Evolutionary conservation across 2,329 filamentous ascomycete genomes (phyloP).

Genomic region (Sclerotinia spermophila): DNA sequence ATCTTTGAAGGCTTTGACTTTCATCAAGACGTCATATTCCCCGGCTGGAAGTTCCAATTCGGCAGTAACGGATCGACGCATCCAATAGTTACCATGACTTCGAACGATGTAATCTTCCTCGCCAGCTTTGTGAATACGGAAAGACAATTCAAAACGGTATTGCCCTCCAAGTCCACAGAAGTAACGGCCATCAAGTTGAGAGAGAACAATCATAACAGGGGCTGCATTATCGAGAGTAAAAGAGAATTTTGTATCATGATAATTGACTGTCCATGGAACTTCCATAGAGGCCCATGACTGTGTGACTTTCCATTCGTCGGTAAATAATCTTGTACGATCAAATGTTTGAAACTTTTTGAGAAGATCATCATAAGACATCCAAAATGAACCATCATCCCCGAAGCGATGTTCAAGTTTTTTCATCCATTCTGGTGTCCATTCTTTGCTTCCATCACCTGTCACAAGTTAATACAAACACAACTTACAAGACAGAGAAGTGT

Average conservation of each 20-base stretch:
- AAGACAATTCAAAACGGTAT: slow-evolving; percentile 48
- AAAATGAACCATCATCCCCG: slow-evolving; percentile 60
- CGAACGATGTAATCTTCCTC: slow-evolving; percentile 58
- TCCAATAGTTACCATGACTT: slow-evolving; percentile 44
- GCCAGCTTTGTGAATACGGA: slow-evolving; percentile 48
- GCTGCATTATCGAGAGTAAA: slow-evolving; percentile 53
- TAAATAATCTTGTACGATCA: slow-evolving; percentile 59
- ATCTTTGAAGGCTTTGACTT: slow-evolving; percentile 49
- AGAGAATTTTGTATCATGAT: slow-evolving; percentile 58
- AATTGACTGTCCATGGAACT: slow-evolving; percentile 58
- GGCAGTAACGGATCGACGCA: slow-evolving; percentile 55
- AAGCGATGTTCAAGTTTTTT: slow-evolving; percentile 57
- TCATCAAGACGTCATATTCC: slow-evolving; percentile 54
- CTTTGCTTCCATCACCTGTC: slow-evolving; percentile 51
- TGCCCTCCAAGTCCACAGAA: slow-evolving; percentile 59
- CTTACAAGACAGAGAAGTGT: background rate
- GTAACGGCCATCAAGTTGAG: slow-evolving; percentile 58
- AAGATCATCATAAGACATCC: slow-evolving; percentile 60
- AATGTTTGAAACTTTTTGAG: slow-evolving; percentile 58
- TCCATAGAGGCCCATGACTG: slow-evolving; percentile 59
- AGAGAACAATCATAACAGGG: slow-evolving; percentile 56
- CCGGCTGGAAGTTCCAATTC: slow-evolving; percentile 56
- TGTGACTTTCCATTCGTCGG: slow-evolving; percentile 55
- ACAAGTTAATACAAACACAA: slow-evolving; percentile 14
- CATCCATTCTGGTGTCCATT: slow-evolving; percentile 58